A percentile compares a stretch with the other conserved stretches of the same genome.
Evolutionary conservation across 108 stramenopile species (phyloP).

Genomic region (Skeletonema tropicum): DNA sequence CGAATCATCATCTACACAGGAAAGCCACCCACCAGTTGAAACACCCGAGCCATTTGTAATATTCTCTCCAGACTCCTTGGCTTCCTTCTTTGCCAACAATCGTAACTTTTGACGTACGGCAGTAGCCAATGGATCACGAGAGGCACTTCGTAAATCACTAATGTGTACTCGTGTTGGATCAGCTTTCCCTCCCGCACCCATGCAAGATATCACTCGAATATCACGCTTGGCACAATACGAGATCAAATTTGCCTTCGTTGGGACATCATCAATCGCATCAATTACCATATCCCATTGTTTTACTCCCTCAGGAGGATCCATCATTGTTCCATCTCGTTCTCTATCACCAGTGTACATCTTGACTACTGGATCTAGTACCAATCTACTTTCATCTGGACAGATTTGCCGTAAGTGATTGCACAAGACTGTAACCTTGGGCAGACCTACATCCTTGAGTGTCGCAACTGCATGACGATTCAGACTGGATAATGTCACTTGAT

Average conservation of each 20-base stretch:
- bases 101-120: slow-evolving; percentile 83
- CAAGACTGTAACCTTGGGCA: slow-evolving; percentile 87
- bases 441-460: slow-evolving; percentile 90
- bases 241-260: slow-evolving; percentile 95
- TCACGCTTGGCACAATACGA: slow-evolving; percentile 68
- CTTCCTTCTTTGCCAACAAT: slow-evolving; percentile 49
- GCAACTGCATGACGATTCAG: slow-evolving; percentile 99
- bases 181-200: slow-evolving; percentile 97
- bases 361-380: slow-evolving; percentile 57
- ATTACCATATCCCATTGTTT: slow-evolving; percentile 88
- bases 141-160: slow-evolving; percentile 82
- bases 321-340: slow-evolving; percentile 55
- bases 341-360: slow-evolving; percentile 80
- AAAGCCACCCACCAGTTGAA: slow-evolving; percentile 34
- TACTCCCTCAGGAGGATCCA: slow-evolving; percentile 44
- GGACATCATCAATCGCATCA: slow-evolving; percentile 98
- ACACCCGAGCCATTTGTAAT: slow-evolving; percentile 38
- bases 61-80: slow-evolving; percentile 11
- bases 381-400: slow-evolving; percentile 59
- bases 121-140: slow-evolving; percentile 88
- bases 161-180: slow-evolving; percentile 96
- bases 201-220: slow-evolving; percentile 88
- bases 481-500: slow-evolving; percentile 96
- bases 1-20: slow-evolving; percentile 44
- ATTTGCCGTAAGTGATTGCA: slow-evolving; percentile 58